Evolutionary conservation across 192 early-diverging fungal genomes (phyloP).

Genomic region (Entomortierella beljakovae): DNA sequence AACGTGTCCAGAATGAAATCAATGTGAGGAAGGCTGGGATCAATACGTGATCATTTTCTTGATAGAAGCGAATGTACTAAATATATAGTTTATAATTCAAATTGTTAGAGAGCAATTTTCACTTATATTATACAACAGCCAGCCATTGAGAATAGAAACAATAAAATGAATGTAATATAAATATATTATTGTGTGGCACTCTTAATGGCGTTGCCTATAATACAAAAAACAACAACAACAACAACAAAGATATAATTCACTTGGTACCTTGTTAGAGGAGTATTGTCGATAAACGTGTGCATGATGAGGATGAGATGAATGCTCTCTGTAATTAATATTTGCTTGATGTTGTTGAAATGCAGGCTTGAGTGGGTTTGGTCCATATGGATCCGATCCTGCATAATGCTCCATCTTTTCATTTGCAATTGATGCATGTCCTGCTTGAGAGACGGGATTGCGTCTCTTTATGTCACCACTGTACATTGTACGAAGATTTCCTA

Average conservation of each 20-base stretch:
- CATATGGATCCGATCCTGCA: slow-evolving; percentile 32
- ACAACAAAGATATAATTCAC: not conserved
- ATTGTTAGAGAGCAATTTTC: not conserved
- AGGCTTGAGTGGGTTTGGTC: slow-evolving; percentile 41
- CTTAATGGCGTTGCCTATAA: not conserved
- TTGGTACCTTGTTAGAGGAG: slow-evolving; percentile 62
- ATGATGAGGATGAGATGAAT: slow-evolving; percentile 25
- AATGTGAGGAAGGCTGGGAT: slow-evolving; percentile 67
- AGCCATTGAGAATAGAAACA: no score
- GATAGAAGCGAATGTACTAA: slow-evolving; percentile 55
- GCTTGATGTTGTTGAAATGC: slow-evolving; percentile 44
- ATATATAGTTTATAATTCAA: not conserved
- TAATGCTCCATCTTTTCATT: slow-evolving; percentile 1
- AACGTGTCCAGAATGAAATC: slow-evolving; percentile 74
- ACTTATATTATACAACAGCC: not conserved
- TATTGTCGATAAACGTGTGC: slow-evolving; percentile 21
- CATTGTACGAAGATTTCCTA: slow-evolving; percentile 3
- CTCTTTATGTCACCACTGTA: slow-evolving; percentile 49
- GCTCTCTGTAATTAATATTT: slow-evolving; percentile 19
- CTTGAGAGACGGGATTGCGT: slow-evolving; percentile 24
- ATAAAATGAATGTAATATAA: no score
- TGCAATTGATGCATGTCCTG: not conserved
- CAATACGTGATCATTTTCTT: slow-evolving; percentile 62
- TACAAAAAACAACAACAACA: not conserved
- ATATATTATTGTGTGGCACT: no score